These are phyloP conservation scores for Claviceps spartinae DNA, from an alignment of 2,329 filamentous ascomycete genomes.

Conservation along the genomic window DNA sequence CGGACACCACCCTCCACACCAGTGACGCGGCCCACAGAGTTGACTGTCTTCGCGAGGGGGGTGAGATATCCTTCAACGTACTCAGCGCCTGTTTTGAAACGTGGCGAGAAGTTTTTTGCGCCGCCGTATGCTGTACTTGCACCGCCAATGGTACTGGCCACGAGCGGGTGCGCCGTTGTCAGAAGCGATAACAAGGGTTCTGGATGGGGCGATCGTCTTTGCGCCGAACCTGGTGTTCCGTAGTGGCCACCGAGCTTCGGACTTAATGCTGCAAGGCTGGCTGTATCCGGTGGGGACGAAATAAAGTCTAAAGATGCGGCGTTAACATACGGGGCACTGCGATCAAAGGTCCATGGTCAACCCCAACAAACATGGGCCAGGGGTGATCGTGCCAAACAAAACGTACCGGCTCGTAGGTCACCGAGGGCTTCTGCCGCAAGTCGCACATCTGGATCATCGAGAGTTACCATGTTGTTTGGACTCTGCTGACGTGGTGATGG, in stretches of 20 bases:
- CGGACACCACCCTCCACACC: slow-evolving; percentile 79
- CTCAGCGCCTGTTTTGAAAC: slow-evolving; percentile 79
- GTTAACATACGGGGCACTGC: not conserved
- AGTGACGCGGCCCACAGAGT: slow-evolving; percentile 68
- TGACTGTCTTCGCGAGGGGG: slow-evolving; percentile 75
- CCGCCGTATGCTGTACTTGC: slow-evolving; percentile 75
- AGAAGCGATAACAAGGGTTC: slow-evolving; percentile 79
- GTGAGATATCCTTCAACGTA: slow-evolving; percentile 82
- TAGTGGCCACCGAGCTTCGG: slow-evolving; percentile 11
- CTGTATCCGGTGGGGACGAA: slow-evolving; percentile 43
- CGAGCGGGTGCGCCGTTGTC: slow-evolving; percentile 74
- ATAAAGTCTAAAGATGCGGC: slow-evolving; percentile 41
- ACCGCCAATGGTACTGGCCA: slow-evolving; percentile 72
- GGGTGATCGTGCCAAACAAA: not conserved
- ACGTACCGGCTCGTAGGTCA: slow-evolving; percentile 51
- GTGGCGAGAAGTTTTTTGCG: slow-evolving; percentile 81
- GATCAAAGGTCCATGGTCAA: not conserved
- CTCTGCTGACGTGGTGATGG: slow-evolving; percentile 31
- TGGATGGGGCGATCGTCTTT: slow-evolving; percentile 33
- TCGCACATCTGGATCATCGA: slow-evolving; percentile 55
- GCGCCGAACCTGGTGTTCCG: slow-evolving; percentile 2
- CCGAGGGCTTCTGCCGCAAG: slow-evolving; percentile 64
- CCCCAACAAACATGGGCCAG: not conserved
- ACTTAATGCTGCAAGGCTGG: slow-evolving; percentile 27
- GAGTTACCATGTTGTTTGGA: slow-evolving; percentile 34